Conservation (phyloP, 148 eudicot genomes). For the Camellia lanceoleosa region DNA sequence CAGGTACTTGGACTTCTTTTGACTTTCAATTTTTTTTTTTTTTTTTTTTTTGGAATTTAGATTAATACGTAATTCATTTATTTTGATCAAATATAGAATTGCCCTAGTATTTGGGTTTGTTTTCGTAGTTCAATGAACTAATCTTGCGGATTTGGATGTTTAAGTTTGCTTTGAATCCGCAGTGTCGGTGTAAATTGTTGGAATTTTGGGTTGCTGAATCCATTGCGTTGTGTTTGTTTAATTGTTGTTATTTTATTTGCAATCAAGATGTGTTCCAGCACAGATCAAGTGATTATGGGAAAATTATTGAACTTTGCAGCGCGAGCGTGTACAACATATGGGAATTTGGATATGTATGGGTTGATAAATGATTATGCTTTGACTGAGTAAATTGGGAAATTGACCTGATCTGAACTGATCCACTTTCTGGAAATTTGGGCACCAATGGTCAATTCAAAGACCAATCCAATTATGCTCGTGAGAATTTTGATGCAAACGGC, state of each 20-base stretch:
- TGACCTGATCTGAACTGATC: constrained; percentile 1
- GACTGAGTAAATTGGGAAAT: not conserved
- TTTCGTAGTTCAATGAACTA: not conserved
- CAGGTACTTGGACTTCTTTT: constrained; percentile 26
- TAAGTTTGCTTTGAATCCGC: not conserved
- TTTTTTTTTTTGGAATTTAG: not conserved
- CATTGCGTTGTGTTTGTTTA: not conserved
- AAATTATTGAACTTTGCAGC: not conserved
- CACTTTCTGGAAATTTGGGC: not conserved
- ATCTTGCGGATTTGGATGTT: not conserved
- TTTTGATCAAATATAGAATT: no score
- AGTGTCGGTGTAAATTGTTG: not conserved
- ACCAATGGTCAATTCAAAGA: no score
- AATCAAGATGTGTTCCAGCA: not conserved
- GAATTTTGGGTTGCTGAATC: not conserved
- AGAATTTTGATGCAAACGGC: not conserved
- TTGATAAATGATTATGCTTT: not conserved
- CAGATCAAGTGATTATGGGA: not conserved
- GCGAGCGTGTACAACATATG: not conserved
- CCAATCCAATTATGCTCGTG: not conserved
- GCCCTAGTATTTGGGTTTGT: not conserved
- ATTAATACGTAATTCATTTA: not conserved
- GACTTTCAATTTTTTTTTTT: not conserved
- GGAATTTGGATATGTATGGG: not conserved
- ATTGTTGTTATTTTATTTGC: not conserved